phyloP scores from a whole-genome alignment of 805 yeast genomes.

The Barnettozyma pratensis region DNA sequence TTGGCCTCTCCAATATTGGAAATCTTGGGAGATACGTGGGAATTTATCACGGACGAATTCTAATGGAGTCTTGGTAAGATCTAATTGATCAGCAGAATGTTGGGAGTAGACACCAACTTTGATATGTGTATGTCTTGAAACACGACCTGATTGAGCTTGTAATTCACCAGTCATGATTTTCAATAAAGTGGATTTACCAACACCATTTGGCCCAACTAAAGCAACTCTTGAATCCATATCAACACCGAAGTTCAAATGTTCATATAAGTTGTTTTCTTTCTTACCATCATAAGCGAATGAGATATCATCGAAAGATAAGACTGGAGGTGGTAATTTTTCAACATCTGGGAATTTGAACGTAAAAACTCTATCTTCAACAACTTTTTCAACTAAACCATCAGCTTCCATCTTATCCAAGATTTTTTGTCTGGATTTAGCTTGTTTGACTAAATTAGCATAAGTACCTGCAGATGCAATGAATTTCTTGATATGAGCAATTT shows the following conservation, averaged over 20 bases:
- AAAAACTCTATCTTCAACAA: conserved; percentile 88
- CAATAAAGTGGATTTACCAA: conserved; percentile 93
- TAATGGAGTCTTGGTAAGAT: conserved; percentile 88
- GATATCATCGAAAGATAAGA: conserved; percentile 91
- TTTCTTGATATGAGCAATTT: conserved; percentile 95
- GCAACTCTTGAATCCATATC: conserved; percentile 99
- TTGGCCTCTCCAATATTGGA: conserved; percentile 98
- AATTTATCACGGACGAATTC: conserved; percentile 97
- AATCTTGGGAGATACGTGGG: conserved; percentile 87
- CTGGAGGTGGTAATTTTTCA: conserved; percentile 98
- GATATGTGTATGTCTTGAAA: conserved; percentile 94
- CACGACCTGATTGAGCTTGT: conserved; percentile 88
- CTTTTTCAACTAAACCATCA: conserved; percentile 92
- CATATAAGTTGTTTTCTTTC: conserved; percentile 82
- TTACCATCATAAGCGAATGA: conserved; percentile 86
- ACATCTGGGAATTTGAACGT: conserved; percentile 92
- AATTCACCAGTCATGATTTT: conserved; percentile 96
- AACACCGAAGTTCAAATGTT: conserved; percentile 91
- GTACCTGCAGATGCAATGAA: conserved; percentile 99
- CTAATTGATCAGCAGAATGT: conserved; percentile 98
- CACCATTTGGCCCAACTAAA: conserved; percentile 98
- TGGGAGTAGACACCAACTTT: conserved; percentile 98
- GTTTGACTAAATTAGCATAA: conserved; percentile 96
- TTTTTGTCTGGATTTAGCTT: conserved; percentile 99
- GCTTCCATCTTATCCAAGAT: conserved; percentile 99